A percentile compares a stretch with the other conserved stretches of the same genome.
These are phyloP conservation scores for Candida awuae DNA, from an alignment of 805 yeast species.

Conservation along the genomic window DNA sequence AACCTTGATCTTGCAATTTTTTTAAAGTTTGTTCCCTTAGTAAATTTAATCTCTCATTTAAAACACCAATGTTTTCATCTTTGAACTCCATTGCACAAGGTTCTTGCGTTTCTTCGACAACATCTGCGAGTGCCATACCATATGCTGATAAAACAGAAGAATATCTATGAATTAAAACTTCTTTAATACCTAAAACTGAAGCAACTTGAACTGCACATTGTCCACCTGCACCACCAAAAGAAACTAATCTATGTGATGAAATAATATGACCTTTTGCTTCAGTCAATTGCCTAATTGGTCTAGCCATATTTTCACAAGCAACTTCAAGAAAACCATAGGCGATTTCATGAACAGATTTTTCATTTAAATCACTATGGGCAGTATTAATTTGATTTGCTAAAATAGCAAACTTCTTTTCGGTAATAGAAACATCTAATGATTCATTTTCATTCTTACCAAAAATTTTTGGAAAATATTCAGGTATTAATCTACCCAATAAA, in stretches of 20 bases:
- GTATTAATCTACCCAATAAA: slow-evolving; percentile 60
- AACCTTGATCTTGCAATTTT: slow-evolving; percentile 46
- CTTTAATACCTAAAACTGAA: slow-evolving; percentile 54
- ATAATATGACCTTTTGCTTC: slow-evolving; percentile 75
- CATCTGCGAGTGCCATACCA: slow-evolving; percentile 83
- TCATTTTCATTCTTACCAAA: slow-evolving; percentile 77
- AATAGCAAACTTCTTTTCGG: slow-evolving; percentile 41
- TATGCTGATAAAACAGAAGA: slow-evolving; percentile 82
- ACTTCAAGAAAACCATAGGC: slow-evolving; percentile 78
- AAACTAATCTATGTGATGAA: slow-evolving; percentile 60
- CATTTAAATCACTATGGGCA: slow-evolving; percentile 34
- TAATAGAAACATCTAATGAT: slow-evolving; percentile 50
- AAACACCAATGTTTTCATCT: slow-evolving; percentile 23
- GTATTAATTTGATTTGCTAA: slow-evolving; percentile 51
- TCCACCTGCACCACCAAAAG: slow-evolving; percentile 94
- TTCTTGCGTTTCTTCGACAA: slow-evolving; percentile 70
- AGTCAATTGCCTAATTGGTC: slow-evolving; percentile 77
- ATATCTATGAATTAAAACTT: slow-evolving; percentile 68
- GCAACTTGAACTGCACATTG: slow-evolving; percentile 82
- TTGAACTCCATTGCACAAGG: slow-evolving; percentile 49
- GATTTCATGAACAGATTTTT: slow-evolving; percentile 53
- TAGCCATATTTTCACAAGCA: slow-evolving; percentile 85
- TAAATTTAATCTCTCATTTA: slow-evolving; percentile 39
- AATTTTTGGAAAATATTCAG: slow-evolving; percentile 70
- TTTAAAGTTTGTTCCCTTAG: slow-evolving; percentile 37